Evolutionary conservation across 768 basidiomycete genomes (phyloP).

Genomic region (Mycena crocata): DNA sequence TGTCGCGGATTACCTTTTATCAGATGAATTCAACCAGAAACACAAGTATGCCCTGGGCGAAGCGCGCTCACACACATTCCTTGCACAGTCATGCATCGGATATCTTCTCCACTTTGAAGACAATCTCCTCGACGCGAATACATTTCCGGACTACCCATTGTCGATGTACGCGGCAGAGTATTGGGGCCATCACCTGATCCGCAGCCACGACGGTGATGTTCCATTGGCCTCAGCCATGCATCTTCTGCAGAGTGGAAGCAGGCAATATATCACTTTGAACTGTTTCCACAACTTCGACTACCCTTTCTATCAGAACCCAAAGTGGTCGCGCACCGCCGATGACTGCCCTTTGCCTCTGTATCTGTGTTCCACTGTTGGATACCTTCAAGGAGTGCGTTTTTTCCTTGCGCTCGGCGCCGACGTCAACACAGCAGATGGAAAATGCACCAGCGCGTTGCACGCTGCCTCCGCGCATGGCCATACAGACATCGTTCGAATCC

Average conservation of each 20-base stretch:
- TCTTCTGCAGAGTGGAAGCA: not conserved
- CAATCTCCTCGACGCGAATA: not conserved
- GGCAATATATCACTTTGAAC: not conserved
- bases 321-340: too few species aligned
- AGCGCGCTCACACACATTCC: not conserved
- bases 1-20: constrained; percentile 1
- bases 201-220: not conserved
- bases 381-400: not conserved
- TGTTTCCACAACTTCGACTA: too few species aligned
- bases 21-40: not conserved
- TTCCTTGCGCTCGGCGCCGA: not conserved
- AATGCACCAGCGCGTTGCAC: too few species aligned
- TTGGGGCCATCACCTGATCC: not conserved
- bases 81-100: constrained; percentile 3
- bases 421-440: not conserved
- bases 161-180: not conserved
- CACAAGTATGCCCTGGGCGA: not conserved
- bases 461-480: too few species aligned
- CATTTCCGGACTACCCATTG: not conserved
- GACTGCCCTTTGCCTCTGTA: not conserved
- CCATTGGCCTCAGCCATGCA: not conserved
- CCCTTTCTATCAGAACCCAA: too few species aligned
- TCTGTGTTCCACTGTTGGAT: not conserved
- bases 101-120: constrained; percentile 3
- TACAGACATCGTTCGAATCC: too few species aligned